phyloP scores from a whole-genome alignment of 441 rosid genomes.

The Brassica hybrid region DNA sequence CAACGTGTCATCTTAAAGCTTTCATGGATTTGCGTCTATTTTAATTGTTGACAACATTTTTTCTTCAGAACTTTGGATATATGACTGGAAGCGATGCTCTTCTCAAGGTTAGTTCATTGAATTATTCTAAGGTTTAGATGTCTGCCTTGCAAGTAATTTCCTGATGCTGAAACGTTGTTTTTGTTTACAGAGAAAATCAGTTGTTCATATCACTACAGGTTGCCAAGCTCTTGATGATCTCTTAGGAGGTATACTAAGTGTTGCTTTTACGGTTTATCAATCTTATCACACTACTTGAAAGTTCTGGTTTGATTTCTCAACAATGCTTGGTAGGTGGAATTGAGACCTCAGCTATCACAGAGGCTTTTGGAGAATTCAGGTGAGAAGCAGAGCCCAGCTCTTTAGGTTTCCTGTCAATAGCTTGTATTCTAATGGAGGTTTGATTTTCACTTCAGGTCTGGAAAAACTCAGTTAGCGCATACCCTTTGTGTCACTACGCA shows the following conservation, averaged over 20 bases:
- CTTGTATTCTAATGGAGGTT: slow-evolving; percentile 7
- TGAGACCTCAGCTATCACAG: slow-evolving; percentile 80
- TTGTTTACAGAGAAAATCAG: slow-evolving; percentile 62
- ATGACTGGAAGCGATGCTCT: slow-evolving; percentile 90
- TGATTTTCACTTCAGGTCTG: slow-evolving; percentile 60
- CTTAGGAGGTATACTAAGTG: slow-evolving; percentile 60
- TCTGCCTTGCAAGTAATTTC: neutral
- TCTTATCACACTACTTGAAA: neutral
- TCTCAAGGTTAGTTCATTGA: slow-evolving; percentile 60
- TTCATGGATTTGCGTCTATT: neutral
- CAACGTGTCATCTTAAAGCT: neutral
- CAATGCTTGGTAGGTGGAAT: slow-evolving; percentile 69
- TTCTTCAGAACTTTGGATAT: slow-evolving; percentile 70
- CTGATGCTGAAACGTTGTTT: slow-evolving; percentile 4
- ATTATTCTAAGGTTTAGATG: neutral
- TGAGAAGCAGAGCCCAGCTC: slow-evolving; percentile 39
- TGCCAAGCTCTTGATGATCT: slow-evolving; percentile 93
- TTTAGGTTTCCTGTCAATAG: neutral
- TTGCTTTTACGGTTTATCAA: neutral
- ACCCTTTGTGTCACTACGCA: slow-evolving; percentile 92
- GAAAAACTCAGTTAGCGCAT: slow-evolving; percentile 96
- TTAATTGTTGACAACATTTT: slow-evolving; percentile 11
- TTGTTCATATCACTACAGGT: slow-evolving; percentile 87
- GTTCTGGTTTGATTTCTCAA: slow-evolving; percentile 20
- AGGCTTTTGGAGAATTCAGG: slow-evolving; percentile 96